Percentiles rank a stretch among this genome's conserved stretches.
phyloP scores from a whole-genome alignment of 345 rosid species.

The Boechera retrofracta region DNA sequence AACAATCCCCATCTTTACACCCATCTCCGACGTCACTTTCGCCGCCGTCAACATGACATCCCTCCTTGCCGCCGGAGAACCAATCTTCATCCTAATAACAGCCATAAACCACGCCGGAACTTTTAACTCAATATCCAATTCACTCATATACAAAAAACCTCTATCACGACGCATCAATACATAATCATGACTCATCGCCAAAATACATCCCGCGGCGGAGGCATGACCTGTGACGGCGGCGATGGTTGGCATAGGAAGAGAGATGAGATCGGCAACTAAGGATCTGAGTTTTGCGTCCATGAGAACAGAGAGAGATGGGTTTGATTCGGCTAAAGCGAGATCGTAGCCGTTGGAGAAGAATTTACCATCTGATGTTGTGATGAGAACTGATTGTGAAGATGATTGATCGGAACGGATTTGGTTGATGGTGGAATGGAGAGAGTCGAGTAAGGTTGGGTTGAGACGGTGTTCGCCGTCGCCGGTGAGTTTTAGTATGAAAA shows the following conservation, averaged over 20 bases:
- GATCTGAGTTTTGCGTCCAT: conserved; percentile 54
- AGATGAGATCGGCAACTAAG: conserved; percentile 58
- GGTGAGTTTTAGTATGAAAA: conserved; percentile 60
- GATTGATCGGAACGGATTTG: conserved; percentile 51
- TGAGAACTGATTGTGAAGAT: conserved; percentile 55
- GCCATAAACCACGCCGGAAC: conserved; percentile 55
- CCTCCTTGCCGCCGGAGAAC: conserved; percentile 50
- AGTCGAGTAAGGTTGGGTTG: conserved; percentile 54
- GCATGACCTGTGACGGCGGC: conserved; percentile 81
- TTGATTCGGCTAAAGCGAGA: conserved; percentile 55
- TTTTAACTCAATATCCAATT: conserved; percentile 59
- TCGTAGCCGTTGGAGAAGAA: conserved; percentile 94
- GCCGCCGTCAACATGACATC: conserved; percentile 57
- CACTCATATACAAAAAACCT: conserved; percentile 80
- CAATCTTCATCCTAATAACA: conserved; percentile 50
- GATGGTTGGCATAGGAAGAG: conserved; percentile 70
- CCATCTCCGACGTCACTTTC: conserved; percentile 61
- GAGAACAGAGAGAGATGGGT: conserved; percentile 38
- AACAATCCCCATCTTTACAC: conserved; percentile 53
- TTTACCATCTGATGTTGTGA: conserved; percentile 71
- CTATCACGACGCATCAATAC: conserved; percentile 64
- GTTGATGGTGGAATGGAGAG: conserved; percentile 52
- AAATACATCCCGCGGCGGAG: conserved; percentile 64
- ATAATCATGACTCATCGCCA: conserved; percentile 72
- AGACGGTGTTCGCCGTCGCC: conserved; percentile 72